Percentiles rank a stretch among this genome's conserved stretches.
Conservation (phyloP, 73 alveolate species). For the Tetrahymena thermophila region DNA sequence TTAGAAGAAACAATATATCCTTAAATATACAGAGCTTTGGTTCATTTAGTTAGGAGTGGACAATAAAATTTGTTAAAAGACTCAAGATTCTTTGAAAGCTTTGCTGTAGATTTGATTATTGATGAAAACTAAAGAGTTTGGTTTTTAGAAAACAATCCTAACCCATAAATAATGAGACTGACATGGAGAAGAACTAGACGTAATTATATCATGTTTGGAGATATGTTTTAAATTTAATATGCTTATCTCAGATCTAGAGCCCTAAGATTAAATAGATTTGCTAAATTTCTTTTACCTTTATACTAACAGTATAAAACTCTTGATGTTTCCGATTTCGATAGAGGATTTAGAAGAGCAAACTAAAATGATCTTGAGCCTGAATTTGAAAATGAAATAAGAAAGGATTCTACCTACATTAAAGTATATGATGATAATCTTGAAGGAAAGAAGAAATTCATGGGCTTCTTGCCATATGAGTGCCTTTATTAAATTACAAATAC, state of each 20-base stretch:
- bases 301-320: not conserved
- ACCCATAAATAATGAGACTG: conserved; percentile 12
- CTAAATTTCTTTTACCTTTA: not conserved
- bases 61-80: conserved; percentile 19
- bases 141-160: conserved; percentile 34
- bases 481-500: not conserved
- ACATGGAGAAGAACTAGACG: conserved; percentile 28
- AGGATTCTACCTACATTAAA: not conserved
- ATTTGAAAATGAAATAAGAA: not conserved
- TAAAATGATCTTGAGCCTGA: not conserved
- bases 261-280: not conserved
- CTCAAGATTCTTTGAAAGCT: conserved; percentile 13
- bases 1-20: conserved; percentile 12
- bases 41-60: conserved; percentile 29
- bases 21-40: conserved; percentile 10
- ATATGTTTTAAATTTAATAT: conserved; percentile 12
- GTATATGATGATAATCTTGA: not conserved
- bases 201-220: conserved; percentile 41
- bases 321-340: not conserved
- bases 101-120: conserved; percentile 37
- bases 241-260: conserved; percentile 14
- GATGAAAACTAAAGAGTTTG: conserved; percentile 35
- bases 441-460: not conserved
- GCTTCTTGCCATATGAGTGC: not conserved
- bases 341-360: not conserved